phyloP scores from a whole-genome alignment of 2,329 filamentous ascomycete species.

The Orbilia brochopaga region DNA sequence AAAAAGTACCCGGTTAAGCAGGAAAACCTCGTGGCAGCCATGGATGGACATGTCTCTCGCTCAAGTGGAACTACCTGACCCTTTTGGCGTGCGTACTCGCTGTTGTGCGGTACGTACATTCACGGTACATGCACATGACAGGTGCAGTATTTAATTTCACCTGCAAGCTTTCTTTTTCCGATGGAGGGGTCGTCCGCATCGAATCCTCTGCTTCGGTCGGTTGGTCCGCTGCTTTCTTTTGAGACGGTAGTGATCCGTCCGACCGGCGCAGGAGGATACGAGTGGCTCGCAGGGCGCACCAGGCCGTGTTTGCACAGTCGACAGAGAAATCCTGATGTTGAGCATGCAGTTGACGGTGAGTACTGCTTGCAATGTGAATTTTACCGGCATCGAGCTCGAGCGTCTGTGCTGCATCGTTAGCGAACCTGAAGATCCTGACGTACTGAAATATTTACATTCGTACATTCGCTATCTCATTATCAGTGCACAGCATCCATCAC shows the following conservation, averaged over 20 bases:
- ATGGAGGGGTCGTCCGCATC: background rate
- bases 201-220: background rate
- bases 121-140: too few species aligned
- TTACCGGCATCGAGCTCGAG: too few species aligned
- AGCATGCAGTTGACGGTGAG: background rate
- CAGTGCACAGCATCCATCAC: too few species aligned
- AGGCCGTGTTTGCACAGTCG: background rate
- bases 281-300: slow-evolving; percentile 14
- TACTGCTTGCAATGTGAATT: background rate
- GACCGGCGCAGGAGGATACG: slow-evolving; percentile 37
- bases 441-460: too few species aligned
- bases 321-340: background rate
- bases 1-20: slow-evolving; percentile 39
- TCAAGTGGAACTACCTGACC: slow-evolving; percentile 7
- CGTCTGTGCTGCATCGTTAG: too few species aligned
- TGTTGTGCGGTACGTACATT: too few species aligned
- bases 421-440: too few species aligned
- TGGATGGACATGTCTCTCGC: slow-evolving; percentile 34
- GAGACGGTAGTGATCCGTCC: slow-evolving; percentile 11
- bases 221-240: background rate
- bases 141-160: background rate
- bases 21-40: slow-evolving; percentile 47
- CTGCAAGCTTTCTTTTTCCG: slow-evolving; percentile 1
- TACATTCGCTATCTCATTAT: too few species aligned
- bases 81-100: background rate